Evolutionary conservation across 148 eudicot species (phyloP).

Genomic region (Silene latifolia): DNA sequence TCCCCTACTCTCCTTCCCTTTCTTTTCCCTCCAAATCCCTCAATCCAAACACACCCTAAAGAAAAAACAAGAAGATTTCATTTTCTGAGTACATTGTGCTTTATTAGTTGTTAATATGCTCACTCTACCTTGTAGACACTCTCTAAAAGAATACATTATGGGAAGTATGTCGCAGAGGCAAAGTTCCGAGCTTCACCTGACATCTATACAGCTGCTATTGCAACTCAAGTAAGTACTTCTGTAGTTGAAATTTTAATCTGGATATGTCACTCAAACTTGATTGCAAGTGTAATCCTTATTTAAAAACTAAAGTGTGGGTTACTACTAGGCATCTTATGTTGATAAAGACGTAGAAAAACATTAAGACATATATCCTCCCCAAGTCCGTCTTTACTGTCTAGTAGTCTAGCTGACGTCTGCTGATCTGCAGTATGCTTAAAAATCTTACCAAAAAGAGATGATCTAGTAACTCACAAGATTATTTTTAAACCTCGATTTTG

Average conservation of each 20-base stretch:
- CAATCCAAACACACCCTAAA: too few relatives aligned
- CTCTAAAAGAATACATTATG: constrained; percentile 92
- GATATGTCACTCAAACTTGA: background rate
- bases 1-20: too few relatives aligned
- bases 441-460: background rate
- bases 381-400: too few relatives aligned
- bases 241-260: background rate
- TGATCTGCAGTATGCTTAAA: background rate
- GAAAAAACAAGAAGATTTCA: background rate
- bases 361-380: too few relatives aligned
- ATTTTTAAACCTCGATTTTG: constrained; percentile 9
- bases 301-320: too few relatives aligned
- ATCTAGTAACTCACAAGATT: background rate
- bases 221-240: constrained; percentile 45
- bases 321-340: too few relatives aligned
- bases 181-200: constrained; percentile 85
- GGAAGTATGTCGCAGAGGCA: constrained; percentile 96
- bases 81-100: background rate
- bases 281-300: too few relatives aligned
- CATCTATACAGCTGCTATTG: constrained; percentile 64
- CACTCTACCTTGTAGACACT: constrained; percentile 51
- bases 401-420: background rate
- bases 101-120: background rate
- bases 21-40: too few relatives aligned
- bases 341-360: too few relatives aligned